These are phyloP conservation scores for Lactuca saligna DNA, from an alignment of 129 eudicot species.

Conservation along the genomic window DNA sequence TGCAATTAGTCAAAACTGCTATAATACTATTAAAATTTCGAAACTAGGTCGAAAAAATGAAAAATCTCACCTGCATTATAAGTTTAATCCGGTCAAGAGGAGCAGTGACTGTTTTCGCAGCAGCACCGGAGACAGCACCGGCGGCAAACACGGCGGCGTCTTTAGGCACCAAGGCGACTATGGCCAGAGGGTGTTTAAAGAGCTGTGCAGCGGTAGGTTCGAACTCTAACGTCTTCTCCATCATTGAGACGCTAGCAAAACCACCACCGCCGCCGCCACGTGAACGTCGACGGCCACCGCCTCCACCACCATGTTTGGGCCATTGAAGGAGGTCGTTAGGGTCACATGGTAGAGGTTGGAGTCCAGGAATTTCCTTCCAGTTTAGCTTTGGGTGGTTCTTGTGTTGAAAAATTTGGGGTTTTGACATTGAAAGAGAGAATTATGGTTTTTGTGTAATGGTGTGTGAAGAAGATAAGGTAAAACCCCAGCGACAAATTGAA, in stretches of 20 bases:
- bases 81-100: conserved; percentile 94
- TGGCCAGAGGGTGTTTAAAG: conserved; percentile 63
- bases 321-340: conserved; percentile 13
- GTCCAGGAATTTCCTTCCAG: conserved; percentile 47
- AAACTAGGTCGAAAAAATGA: background rate
- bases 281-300: conserved; percentile 6
- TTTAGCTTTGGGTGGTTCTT: conserved; percentile 23
- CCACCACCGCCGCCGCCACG: conserved; percentile 7
- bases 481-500: conserved; percentile 7
- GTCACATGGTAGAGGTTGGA: conserved; percentile 20
- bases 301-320: background rate
- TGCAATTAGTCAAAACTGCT: background rate
- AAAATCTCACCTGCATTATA: conserved; percentile 71
- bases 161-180: conserved; percentile 66
- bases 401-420: conserved; percentile 15
- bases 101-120: conserved; percentile 79
- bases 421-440: conserved; percentile 7
- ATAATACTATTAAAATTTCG: background rate
- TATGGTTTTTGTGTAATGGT: background rate
- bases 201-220: conserved; percentile 56
- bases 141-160: conserved; percentile 83
- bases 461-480: conserved; percentile 20
- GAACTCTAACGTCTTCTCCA: conserved; percentile 42
- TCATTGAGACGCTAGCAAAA: conserved; percentile 58
- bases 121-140: conserved; percentile 87